phyloP scores from a whole-genome alignment of 208 protist species.

The Acanthamoeba rhysodes region DNA sequence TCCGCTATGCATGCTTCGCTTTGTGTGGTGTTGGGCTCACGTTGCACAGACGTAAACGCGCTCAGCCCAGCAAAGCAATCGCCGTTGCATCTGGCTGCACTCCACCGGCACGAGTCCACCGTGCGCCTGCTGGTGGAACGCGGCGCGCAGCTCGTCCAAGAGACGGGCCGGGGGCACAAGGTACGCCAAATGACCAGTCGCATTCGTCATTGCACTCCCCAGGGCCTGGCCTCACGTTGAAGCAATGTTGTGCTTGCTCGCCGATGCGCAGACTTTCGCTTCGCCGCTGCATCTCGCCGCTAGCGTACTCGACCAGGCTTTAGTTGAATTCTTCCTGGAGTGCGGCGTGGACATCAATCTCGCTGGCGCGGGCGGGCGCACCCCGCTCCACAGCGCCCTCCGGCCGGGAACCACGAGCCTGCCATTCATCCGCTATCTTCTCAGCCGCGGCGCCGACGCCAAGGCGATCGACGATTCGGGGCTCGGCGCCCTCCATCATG shows the following conservation, averaged over 20 bases:
- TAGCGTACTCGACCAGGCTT: too few species aligned
- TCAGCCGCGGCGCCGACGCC: neutral
- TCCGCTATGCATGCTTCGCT: too few species aligned
- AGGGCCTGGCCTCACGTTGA: too few species aligned
- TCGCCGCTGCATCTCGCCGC: conserved; percentile 8
- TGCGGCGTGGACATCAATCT: neutral
- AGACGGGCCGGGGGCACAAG: too few species aligned
- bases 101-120: too few species aligned
- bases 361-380: neutral
- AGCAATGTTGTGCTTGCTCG: too few species aligned
- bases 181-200: neutral
- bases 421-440: neutral
- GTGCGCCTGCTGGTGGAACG: neutral
- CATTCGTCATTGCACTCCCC: too few species aligned
- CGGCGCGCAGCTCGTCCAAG: neutral
- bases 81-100: neutral
- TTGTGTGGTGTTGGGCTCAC: too few species aligned
- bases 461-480: too few species aligned
- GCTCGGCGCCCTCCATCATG: too few species aligned
- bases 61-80: neutral
- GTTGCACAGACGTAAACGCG: neutral
- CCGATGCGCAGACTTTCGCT: neutral
- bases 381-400: neutral
- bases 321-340: neutral
- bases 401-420: neutral